A percentile compares a stretch with the other conserved stretches of the same genome.
Conservation (phyloP, 139 green algal genomes). For the Ettlia oleoabundans region DNA sequence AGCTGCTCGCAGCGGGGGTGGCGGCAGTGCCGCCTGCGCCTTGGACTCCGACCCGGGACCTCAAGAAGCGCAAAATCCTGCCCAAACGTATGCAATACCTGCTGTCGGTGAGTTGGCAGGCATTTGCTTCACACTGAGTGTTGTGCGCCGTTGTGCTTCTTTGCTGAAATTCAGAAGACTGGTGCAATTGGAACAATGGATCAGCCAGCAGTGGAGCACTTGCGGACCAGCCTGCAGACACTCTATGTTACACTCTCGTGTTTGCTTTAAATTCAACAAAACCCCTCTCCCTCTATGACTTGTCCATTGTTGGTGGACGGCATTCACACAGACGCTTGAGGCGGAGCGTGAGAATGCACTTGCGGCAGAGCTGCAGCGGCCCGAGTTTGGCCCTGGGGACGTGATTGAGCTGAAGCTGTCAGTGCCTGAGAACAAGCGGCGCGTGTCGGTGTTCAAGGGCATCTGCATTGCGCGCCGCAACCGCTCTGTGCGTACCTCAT, state of each 20-base stretch:
- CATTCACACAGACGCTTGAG: slow-evolving; percentile 48
- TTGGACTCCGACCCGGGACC: slow-evolving; percentile 63
- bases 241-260: background rate
- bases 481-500: slow-evolving; percentile 50
- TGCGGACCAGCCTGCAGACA: too few species aligned
- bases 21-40: slow-evolving; percentile 41
- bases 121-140: too few species aligned
- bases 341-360: slow-evolving; percentile 38
- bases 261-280: background rate
- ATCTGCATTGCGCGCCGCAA: slow-evolving; percentile 62
- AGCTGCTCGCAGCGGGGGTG: background rate
- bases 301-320: background rate
- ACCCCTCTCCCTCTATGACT: background rate
- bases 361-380: slow-evolving; percentile 13
- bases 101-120: slow-evolving; percentile 33
- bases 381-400: slow-evolving; percentile 58
- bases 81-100: slow-evolving; percentile 65
- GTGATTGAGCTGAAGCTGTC: slow-evolving; percentile 60
- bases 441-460: slow-evolving; percentile 51
- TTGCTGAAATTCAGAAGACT: too few species aligned
- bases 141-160: too few species aligned
- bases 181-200: too few species aligned
- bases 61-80: slow-evolving; percentile 64
- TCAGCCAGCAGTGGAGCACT: too few species aligned
- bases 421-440: slow-evolving; percentile 65